phyloP scores from a whole-genome alignment of 2,329 filamentous ascomycete genomes.

The Talaromyces sp. region DNA sequence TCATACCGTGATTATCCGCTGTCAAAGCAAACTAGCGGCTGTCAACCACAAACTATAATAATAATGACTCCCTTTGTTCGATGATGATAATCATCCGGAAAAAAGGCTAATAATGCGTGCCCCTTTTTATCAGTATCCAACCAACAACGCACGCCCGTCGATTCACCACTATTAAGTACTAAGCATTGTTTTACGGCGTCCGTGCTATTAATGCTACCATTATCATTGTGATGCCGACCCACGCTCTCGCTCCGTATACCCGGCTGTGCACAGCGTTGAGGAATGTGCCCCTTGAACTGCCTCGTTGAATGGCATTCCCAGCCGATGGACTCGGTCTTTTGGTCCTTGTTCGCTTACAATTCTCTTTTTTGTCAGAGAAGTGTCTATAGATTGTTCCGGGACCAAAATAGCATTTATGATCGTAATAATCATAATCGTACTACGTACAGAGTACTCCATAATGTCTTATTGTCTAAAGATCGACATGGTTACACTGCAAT shows the following conservation, averaged over 20 bases:
- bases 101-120: neutral
- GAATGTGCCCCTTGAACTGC: neutral
- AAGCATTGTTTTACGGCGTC: no score
- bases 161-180: neutral
- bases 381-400: neutral
- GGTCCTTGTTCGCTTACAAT: neutral
- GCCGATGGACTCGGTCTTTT: neutral
- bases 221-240: neutral
- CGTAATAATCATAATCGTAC: neutral
- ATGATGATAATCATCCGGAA: neutral
- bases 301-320: neutral
- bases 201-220: neutral
- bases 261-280: neutral
- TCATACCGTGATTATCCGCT: neutral
- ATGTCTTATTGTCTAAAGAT: neutral
- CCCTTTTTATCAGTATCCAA: neutral
- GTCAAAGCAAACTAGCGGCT: neutral
- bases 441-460: no score
- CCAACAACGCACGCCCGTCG: neutral
- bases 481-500: neutral
- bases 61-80: neutral
- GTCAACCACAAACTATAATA: neutral
- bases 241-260: neutral
- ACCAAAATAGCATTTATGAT: neutral
- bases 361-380: neutral